phyloP scores from a whole-genome alignment of 1,284 basidiomycete genomes.

The Moesziomyces parantarcticus region DNA sequence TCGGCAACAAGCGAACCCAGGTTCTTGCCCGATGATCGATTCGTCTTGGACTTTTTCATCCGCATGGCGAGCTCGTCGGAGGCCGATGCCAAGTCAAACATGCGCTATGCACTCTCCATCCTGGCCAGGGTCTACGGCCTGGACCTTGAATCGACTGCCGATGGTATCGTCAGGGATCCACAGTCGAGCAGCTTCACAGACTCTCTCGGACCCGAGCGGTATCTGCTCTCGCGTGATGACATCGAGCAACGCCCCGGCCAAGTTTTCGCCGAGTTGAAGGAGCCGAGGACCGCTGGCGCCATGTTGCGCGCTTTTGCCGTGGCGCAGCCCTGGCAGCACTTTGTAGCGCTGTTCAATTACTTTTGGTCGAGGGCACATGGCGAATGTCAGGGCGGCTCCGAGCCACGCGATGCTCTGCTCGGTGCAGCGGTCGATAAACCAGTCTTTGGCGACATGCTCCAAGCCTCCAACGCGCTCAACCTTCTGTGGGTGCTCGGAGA shows the following conservation, averaged over 20 bases:
- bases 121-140: slow-evolving; percentile 26
- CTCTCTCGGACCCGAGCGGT: slow-evolving; percentile 7
- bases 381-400: slow-evolving; percentile 2
- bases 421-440: neutral
- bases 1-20: neutral
- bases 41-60: slow-evolving; percentile 14
- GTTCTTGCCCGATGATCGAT: slow-evolving; percentile 29
- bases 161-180: slow-evolving; percentile 27
- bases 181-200: neutral
- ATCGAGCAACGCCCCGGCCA: neutral
- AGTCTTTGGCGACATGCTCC: slow-evolving; percentile 17
- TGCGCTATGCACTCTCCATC: slow-evolving; percentile 10
- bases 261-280: slow-evolving; percentile 12
- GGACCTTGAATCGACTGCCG: slow-evolving; percentile 23
- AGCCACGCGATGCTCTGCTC: too few species aligned
- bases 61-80: neutral
- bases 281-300: neutral
- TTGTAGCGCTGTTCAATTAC: slow-evolving; percentile 37
- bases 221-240: slow-evolving; percentile 2
- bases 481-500: slow-evolving; percentile 15
- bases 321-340: slow-evolving; percentile 2
- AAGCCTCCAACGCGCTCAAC: slow-evolving; percentile 3
- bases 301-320: slow-evolving; percentile 9
- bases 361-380: slow-evolving; percentile 25
- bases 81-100: neutral